Evolutionary conservation across 2,329 filamentous ascomycete species (phyloP), one percentile per base, ranked within the genome.

Genomic region (Colletotrichum simmondsii): DNA sequence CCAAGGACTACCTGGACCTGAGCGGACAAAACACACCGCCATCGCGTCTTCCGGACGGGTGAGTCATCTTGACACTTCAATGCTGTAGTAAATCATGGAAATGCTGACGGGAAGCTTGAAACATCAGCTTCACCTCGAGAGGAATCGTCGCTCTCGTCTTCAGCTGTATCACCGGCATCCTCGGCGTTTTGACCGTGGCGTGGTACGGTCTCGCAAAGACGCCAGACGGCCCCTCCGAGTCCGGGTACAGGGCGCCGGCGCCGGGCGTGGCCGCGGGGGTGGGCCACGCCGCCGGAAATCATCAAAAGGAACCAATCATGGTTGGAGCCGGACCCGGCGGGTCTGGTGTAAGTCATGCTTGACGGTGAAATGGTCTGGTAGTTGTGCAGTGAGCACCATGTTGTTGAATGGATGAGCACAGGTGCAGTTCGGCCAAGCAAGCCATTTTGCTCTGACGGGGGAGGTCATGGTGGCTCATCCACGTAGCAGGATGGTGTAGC

Each of bases 61-160:
- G 83, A 75, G 85, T 82, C 65, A 65, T 19, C 37, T 42, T 7
- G 37, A 42, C 58, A n/a, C 61, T 7, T 6, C 54, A 46, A 30
- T 3, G 16, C 14, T 42, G 37, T 42, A 10, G 28, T 3, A 11
- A 12, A 12, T 14, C 28, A 61, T 32, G 24, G 22, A 12, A 22
- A 4, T 10, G 14, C 52, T 54, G 32, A 65, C 52, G 37, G 37
- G 10, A n/a, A 56, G 22, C 12, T 24, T 2, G 46, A 30, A 24
- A 32, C 54, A 22, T 53, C n/a, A 87, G 87, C 0, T 95, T 95
- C 80, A 94, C 92, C 0, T 81, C 91, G 0, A 87, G 88, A 46
- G 94, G 94, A 8, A 93, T 93, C 56, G 88, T 95, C 1, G 94
- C 94, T 12, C 82, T 97, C 76, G 91, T 92, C 2, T 94, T 96